Evolutionary conservation across 352 stramenopile genomes (phyloP), one percentile per base, ranked within the genome.

Genomic region (Pythium guiyangense): DNA sequence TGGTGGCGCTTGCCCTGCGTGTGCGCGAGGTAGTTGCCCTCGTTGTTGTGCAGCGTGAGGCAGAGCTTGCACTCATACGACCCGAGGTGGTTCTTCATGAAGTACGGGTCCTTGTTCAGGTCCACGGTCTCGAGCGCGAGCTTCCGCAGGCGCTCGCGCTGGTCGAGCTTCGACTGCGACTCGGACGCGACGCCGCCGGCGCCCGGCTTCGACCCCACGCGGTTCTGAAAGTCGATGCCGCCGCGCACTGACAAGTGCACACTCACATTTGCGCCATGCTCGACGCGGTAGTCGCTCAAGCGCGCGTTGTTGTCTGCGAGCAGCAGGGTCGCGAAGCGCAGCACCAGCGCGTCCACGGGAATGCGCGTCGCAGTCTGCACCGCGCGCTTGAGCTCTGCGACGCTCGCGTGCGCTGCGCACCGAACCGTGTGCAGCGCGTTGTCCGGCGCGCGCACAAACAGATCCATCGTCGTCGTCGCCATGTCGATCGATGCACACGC

Each of bases 1-100:
- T 99, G 97, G 80, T 99, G 97, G 48, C 97, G 94, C 81, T 99
- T 99, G 48, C 96, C 97, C 75, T 99, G 97, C 40, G 97, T 99
- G 71, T 99, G 97, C 26, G 97, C 96, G 55, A 99, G 78, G 74
- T 99, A 99, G 70, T 99, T 99, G 29, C 94, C 96, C 75, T 99
- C 97, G 66, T 98, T 99, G 60, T 97, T 98, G 82, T 99, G 97
- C 51, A 99, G 70, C 27, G 97, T 99, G 40, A 99, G 83, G 74
- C 97, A 99, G 6, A 99, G 73, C 73, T 98, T 99, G 64, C 97
- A 99, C 80, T 99, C 97, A 71, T 98, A 99, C 10, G 90, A 98
- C 57, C 97, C 97, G 44, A 99, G 72, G 74, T 99, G 96, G 76
- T 99, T 99, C 60, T 97, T 92, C 88, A 99, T 98, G 48, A 99